Evolutionary conservation across 2,329 filamentous ascomycete genomes (phyloP).

Genomic region (Huntiella savannae): DNA sequence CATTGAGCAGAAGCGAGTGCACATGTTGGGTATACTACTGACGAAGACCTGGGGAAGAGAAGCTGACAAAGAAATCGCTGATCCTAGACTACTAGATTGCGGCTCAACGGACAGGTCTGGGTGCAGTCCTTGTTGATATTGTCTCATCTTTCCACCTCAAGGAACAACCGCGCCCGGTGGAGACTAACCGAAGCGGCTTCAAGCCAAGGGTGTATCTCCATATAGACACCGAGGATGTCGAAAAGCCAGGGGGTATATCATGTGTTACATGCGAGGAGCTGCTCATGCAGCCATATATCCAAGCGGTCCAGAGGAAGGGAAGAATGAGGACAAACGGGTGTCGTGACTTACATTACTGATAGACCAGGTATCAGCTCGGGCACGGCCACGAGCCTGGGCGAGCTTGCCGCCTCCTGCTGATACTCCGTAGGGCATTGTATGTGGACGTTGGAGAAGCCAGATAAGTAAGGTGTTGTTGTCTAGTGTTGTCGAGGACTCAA

Average conservation of each 20-base stretch:
- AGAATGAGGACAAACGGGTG: neutral
- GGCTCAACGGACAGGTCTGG: constrained; percentile 5
- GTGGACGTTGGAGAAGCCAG: neutral
- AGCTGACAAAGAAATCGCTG: too few species aligned
- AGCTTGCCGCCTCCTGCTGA: constrained; percentile 7
- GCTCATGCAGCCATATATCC: too few species aligned
- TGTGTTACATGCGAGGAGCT: too few species aligned
- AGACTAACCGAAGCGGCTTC: too few species aligned
- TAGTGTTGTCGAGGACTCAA: neutral
- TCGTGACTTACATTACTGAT: constrained; percentile 10
- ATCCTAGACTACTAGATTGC: neutral
- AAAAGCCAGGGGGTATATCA: neutral
- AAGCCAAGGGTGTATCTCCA: neutral
- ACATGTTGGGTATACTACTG: neutral
- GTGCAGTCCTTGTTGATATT: too few species aligned
- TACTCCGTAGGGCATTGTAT: constrained; percentile 8
- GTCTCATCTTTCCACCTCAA: too few species aligned
- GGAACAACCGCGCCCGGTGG: too few species aligned
- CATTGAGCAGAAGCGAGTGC: neutral
- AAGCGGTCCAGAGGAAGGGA: too few species aligned
- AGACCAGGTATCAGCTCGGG: constrained; percentile 9
- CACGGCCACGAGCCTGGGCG: constrained; percentile 5
- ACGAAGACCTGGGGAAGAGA: neutral
- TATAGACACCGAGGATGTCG: neutral
- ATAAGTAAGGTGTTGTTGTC: neutral